These are phyloP conservation scores for Lachnellula willkommii DNA, from an alignment of 2,329 filamentous ascomycete species.

Conservation along the genomic window DNA sequence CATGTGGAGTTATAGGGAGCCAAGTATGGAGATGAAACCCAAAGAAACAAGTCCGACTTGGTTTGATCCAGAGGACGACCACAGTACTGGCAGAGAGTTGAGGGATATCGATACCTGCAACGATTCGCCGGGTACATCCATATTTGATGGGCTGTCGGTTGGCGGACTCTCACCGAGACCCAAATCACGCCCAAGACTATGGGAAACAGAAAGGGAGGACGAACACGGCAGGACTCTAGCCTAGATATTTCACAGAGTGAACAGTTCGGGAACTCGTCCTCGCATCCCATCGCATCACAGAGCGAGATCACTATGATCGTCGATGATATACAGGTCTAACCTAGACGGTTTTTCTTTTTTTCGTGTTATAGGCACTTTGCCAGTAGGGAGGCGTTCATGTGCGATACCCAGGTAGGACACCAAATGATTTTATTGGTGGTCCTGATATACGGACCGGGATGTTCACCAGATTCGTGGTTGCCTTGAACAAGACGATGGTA, in stretches of 20 bases:
- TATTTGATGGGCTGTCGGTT: slow-evolving; percentile 14
- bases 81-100: slow-evolving; percentile 9
- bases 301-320: neutral
- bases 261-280: neutral
- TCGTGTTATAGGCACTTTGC: slow-evolving; percentile 13
- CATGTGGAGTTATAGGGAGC: slow-evolving; percentile 21
- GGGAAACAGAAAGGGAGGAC: slow-evolving; percentile 17
- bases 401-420: slow-evolving; percentile 13
- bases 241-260: neutral
- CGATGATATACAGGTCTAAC: neutral
- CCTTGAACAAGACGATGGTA: neutral
- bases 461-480: slow-evolving; percentile 9
- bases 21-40: slow-evolving; percentile 15
- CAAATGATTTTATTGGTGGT: neutral
- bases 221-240: slow-evolving; percentile 11
- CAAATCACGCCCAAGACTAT: slow-evolving; percentile 15
- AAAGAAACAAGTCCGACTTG: slow-evolving; percentile 20
- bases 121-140: slow-evolving; percentile 21
- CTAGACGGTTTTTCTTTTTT: slow-evolving; percentile 9
- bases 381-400: slow-evolving; percentile 20
- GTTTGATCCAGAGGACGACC: slow-evolving; percentile 25
- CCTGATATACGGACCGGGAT: neutral
- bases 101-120: slow-evolving; percentile 10
- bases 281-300: neutral
- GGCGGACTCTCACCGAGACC: slow-evolving; percentile 26